A percentile compares a stretch with the other conserved stretches of the same genome.
Conservation (phyloP, 805 yeast genomes). For the Cyberlindnera maclurae region DNA sequence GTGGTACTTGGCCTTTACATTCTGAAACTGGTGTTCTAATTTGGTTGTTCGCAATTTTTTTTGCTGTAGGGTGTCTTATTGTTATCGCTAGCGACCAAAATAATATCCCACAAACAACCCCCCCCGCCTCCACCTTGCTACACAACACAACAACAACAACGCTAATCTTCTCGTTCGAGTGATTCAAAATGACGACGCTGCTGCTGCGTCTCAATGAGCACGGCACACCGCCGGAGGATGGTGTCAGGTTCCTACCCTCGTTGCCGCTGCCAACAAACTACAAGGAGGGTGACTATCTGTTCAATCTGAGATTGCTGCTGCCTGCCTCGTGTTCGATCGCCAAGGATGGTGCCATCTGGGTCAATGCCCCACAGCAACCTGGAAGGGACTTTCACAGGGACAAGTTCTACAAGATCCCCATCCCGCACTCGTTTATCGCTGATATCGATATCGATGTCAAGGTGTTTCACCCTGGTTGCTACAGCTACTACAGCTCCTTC, state of each 20-base stretch:
- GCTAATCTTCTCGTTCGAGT: too few relatives aligned
- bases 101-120: too few relatives aligned
- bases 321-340: slow-evolving; percentile 72
- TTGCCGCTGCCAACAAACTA: slow-evolving; percentile 30
- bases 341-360: slow-evolving; percentile 63
- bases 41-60: too few relatives aligned
- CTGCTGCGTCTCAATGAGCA: slow-evolving; percentile 28
- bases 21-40: slow-evolving; percentile 10
- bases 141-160: too few relatives aligned
- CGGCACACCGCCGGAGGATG: slow-evolving; percentile 30
- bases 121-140: too few relatives aligned
- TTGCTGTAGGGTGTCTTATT: too few relatives aligned
- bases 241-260: slow-evolving; percentile 34
- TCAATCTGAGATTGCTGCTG: slow-evolving; percentile 50
- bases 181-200: slow-evolving; percentile 22
- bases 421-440: slow-evolving; percentile 52
- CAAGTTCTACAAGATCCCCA: slow-evolving; percentile 42
- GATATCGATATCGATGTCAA: slow-evolving; percentile 57
- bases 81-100: too few relatives aligned
- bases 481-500: slow-evolving; percentile 63
- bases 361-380: slow-evolving; percentile 55
- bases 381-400: slow-evolving; percentile 46
- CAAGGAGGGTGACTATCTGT: slow-evolving; percentile 37
- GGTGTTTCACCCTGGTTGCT: slow-evolving; percentile 72
- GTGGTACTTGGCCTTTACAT: slow-evolving; percentile 25